These are phyloP conservation scores for Psilocybe mexicana DNA, from an alignment of 1,284 basidiomycete species.

Conservation along the genomic window DNA sequence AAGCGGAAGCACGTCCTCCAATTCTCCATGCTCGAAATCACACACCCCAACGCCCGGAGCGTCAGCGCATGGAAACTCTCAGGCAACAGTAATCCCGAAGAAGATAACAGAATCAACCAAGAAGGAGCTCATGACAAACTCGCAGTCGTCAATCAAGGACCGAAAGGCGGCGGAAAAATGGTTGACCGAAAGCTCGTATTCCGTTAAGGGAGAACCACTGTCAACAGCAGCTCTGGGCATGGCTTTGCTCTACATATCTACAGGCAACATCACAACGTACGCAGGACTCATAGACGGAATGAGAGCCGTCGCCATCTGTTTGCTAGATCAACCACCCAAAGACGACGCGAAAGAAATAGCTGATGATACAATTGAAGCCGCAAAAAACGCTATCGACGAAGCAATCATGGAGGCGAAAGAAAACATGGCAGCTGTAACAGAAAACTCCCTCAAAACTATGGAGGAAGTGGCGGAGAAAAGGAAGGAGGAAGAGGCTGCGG, in stretches of 20 bases:
- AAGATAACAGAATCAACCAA: not conserved
- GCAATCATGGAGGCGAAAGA: not conserved
- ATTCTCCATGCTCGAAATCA: not conserved
- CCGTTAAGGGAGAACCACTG: not conserved
- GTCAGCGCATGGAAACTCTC: not conserved
- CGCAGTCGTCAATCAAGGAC: not conserved
- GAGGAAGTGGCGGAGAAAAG: not conserved
- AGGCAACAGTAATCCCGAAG: not conserved
- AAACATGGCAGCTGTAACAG: not conserved
- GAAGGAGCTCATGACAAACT: not conserved
- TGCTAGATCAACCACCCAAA: too few species aligned
- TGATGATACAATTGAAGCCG: too few species aligned
- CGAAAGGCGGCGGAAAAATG: not conserved
- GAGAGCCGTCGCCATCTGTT: not conserved
- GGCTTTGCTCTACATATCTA: not conserved
- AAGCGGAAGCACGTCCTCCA: too few species aligned
- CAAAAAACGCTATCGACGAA: too few species aligned
- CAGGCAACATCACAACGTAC: not conserved
- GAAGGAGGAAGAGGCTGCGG: not conserved
- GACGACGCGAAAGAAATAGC: too few species aligned
- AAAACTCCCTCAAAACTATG: not conserved
- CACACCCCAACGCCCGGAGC: not conserved
- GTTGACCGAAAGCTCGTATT: not conserved
- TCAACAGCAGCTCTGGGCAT: not conserved
- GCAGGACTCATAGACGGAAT: not conserved